Base-by-base conservation (phyloP, 768 basidiomycete genomes). In the Lentinula aciculospora region DNA sequence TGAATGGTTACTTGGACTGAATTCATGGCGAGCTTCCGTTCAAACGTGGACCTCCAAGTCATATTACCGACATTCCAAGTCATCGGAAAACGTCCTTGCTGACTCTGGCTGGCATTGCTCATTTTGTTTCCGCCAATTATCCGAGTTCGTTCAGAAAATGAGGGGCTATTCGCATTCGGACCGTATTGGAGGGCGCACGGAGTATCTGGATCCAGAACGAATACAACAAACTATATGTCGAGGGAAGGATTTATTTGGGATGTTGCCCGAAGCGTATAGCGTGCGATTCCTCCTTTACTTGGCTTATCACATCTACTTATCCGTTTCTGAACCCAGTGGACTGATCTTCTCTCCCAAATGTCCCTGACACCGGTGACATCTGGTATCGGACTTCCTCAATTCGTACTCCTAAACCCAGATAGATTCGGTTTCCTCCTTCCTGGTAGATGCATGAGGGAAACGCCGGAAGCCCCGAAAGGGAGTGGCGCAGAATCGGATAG, bases 91-190 rank as follows among this genome's bases (percentile, higher is more conserved):
- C 36, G 68, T 80, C 8, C 77, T 86, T 34, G 80, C 81, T 21
- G 83, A 86, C 65, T 71, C 82, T n/a, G 85, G 84, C 1, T 86
- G 83, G 83, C 84, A 86, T 63, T 85, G 83, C 70, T 82, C 81
- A 57, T 86, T 81, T 70, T 86, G 84, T 68, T 87, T 85, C 75
- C 73, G 79, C 44, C 77, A 79, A 12, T 72, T 86, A 49, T 67
- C 74, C 7, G 84, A 87, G 65, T 85, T 82, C 61, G 69, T 76
- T 27, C 72, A 77, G 64, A 85, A 85, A 70, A 83, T 84, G 82
- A 68, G 66, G 59, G 81, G 79, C 4, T 85, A 80, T 69, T 84
- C 82, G 7, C 85, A 85, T 69, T 76, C 81, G 8, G 83, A 85
- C 62, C 80, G 83, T 36, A 78, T 85, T 29, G 81, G 77, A 32